Percentiles rank a stretch among this genome's conserved stretches.
phyloP scores from a whole-genome alignment of 208 protist genomes.

The Leishmania amazonensis region DNA sequence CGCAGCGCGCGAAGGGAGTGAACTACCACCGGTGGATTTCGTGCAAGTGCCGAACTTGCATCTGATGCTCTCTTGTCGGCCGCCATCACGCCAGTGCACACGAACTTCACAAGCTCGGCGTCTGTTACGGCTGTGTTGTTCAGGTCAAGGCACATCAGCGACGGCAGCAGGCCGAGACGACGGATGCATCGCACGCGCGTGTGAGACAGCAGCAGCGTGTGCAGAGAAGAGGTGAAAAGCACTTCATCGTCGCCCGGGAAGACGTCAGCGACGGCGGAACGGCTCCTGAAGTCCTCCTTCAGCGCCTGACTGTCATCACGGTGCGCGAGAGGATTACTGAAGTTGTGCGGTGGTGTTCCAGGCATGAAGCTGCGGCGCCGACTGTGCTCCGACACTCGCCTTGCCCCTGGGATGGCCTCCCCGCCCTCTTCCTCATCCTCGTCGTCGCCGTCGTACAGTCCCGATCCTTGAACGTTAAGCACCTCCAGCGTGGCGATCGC shows the following conservation, averaged over 20 bases:
- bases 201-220: conserved; percentile 27
- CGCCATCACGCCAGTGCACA: conserved; percentile 10
- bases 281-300: background rate
- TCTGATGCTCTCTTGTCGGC: background rate
- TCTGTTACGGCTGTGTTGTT: conserved; percentile 11
- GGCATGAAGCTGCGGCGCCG: background rate
- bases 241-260: conserved; percentile 3
- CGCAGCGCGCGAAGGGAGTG: conserved; percentile 1
- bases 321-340: background rate
- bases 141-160: conserved; percentile 16
- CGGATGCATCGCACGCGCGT: conserved; percentile 9
- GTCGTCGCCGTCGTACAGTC: conserved; percentile 4
- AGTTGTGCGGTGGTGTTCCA: background rate
- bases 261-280: background rate
- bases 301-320: background rate
- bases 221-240: conserved; percentile 8
- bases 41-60: background rate
- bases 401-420: background rate
- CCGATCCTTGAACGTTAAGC: conserved; percentile 11
- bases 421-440: background rate
- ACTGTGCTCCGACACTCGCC: background rate
- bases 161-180: conserved; percentile 17
- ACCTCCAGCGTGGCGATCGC: conserved; percentile 6
- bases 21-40: background rate
- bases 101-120: conserved; percentile 16